phyloP scores from a whole-genome alignment of 2,329 filamentous ascomycete species.

The Penicillium sp. region DNA sequence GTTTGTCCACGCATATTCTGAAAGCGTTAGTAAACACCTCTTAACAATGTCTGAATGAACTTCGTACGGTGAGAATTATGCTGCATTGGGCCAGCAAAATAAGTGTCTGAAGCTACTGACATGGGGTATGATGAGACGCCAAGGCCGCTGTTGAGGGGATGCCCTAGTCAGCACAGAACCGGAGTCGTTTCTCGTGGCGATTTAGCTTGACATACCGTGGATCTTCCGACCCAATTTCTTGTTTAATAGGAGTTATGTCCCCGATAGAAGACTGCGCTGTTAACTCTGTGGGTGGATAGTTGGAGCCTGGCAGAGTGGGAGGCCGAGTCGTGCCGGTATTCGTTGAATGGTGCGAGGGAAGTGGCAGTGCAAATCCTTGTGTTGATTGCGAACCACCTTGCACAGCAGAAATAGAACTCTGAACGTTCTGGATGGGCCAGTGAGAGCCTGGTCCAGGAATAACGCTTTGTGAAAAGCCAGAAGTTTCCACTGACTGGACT shows the following conservation, averaged over 20 bases:
- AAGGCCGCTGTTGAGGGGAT: conserved; percentile 14
- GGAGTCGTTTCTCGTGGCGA: not conserved
- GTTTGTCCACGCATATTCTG: conserved; percentile 35
- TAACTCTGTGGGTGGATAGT: conserved; percentile 7
- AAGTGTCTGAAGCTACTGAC: conserved; percentile 25
- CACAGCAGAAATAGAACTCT: conserved; percentile 8
- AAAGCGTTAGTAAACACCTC: conserved; percentile 16
- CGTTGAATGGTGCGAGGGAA: conserved; percentile 14
- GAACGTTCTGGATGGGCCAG: conserved; percentile 17
- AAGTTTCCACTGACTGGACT: conserved; percentile 18
- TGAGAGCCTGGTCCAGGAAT: conserved; percentile 10
- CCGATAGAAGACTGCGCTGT: conserved; percentile 10
- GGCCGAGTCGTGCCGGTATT: conserved; percentile 9
- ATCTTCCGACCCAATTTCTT: conserved; percentile 9
- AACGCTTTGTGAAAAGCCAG: conserved; percentile 15
- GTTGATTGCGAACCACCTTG: conserved; percentile 4
- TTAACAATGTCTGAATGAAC: not conserved
- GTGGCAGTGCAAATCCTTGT: conserved; percentile 5
- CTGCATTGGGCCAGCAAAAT: conserved; percentile 31
- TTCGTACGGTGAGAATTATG: conserved; percentile 33
- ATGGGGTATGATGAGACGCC: conserved; percentile 23
- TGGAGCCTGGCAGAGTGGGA: conserved; percentile 7
- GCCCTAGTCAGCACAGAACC: conserved; percentile 4
- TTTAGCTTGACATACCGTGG: conserved; percentile 12
- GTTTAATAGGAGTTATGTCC: conserved; percentile 4